Conservation (phyloP, 306 rosid genomes). For the Lotus japonicus region DNA sequence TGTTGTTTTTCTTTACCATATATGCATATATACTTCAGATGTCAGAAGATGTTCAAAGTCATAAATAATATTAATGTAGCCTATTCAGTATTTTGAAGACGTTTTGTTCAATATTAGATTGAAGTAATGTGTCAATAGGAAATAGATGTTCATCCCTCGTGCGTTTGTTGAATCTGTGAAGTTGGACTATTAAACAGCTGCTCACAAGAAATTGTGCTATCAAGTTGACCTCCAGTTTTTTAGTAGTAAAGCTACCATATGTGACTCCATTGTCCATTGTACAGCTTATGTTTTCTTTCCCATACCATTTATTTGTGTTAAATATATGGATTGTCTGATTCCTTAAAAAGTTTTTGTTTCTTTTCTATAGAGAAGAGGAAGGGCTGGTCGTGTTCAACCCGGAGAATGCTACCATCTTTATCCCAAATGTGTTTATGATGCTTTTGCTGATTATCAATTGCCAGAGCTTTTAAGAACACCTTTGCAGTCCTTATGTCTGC, state of each 20-base stretch:
- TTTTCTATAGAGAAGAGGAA: constrained; percentile 80
- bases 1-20: neutral
- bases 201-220: constrained; percentile 9
- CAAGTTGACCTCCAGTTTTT: neutral
- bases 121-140: constrained; percentile 2
- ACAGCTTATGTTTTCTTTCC: constrained; percentile 14
- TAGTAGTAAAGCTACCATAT: neutral
- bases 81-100: neutral
- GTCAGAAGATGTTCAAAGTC: neutral
- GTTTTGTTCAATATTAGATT: neutral
- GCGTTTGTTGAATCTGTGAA: constrained; percentile 17
- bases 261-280: neutral
- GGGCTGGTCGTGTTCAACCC: constrained; percentile 98
- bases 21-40: neutral
- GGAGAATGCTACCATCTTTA: constrained; percentile 93
- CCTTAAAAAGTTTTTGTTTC: neutral
- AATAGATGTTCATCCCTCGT: constrained; percentile 1
- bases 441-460: constrained; percentile 84
- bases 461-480: constrained; percentile 98
- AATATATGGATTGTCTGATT: constrained; percentile 10
- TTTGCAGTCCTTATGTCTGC: constrained; percentile 89
- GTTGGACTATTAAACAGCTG: neutral
- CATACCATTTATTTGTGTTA: neutral
- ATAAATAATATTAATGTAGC: neutral
- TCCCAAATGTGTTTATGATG: constrained; percentile 82